Evolutionary conservation across 176 grass and related monocot genomes (phyloP).

Genomic region (Typha latifolia): DNA sequence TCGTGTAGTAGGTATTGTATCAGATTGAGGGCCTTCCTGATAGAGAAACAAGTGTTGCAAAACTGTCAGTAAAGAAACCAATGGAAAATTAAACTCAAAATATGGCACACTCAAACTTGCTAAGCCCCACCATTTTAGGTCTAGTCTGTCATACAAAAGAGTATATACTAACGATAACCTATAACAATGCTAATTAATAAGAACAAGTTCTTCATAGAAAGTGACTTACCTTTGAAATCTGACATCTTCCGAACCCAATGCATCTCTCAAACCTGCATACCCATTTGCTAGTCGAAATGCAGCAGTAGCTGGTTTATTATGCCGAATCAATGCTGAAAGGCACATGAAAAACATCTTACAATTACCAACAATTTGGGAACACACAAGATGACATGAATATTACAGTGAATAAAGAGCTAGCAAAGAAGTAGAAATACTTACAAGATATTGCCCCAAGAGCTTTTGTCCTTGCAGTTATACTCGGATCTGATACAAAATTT

Average conservation of each 20-base stretch:
- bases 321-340: conserved; percentile 73
- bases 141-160: too few species aligned
- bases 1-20: conserved; percentile 41
- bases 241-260: conserved; percentile 50
- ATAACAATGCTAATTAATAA: too few species aligned
- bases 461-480: conserved; percentile 74
- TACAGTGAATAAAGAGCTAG: not conserved
- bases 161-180: too few species aligned
- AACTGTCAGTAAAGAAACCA: too few species aligned
- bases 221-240: conserved; percentile 68
- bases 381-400: not conserved
- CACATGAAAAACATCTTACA: not conserved
- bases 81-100: too few species aligned
- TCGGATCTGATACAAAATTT: conserved; percentile 82
- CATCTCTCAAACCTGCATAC: conserved; percentile 66
- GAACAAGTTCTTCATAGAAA: too few species aligned
- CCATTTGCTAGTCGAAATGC: conserved; percentile 81
- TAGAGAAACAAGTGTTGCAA: not conserved
- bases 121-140: too few species aligned
- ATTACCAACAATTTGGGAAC: not conserved
- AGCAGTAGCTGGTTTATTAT: conserved; percentile 58
- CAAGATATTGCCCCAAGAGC: conserved; percentile 86
- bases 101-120: too few species aligned
- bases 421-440: conserved; percentile 27
- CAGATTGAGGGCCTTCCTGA: conserved; percentile 89